Percentiles rank a stretch among this genome's conserved stretches.
These are phyloP conservation scores for Pythium folliculosum DNA, from an alignment of 352 stramenopile species.

Conservation along the genomic window DNA sequence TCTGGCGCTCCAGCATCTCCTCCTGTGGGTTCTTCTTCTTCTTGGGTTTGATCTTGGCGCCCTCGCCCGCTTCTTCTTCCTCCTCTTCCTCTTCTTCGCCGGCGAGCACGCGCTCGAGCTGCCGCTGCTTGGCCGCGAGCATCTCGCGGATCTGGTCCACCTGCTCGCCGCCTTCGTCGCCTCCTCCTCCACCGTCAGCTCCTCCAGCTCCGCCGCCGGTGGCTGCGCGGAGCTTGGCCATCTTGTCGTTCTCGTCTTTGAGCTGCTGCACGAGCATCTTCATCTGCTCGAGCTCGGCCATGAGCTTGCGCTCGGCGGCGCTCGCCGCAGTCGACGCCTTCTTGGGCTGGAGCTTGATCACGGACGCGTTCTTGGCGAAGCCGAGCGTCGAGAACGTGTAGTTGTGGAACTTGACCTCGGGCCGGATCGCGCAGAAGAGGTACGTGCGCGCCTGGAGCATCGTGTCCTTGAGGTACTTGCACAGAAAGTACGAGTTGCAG, in stretches of 20 bases:
- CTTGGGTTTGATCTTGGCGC: background rate
- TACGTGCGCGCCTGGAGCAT: constrained; percentile 94
- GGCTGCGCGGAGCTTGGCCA: constrained; percentile 55
- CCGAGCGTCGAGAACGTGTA: constrained; percentile 95
- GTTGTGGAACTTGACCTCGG: constrained; percentile 91
- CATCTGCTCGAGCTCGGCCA: constrained; percentile 94
- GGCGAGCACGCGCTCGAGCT: constrained; percentile 68
- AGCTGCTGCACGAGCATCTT: constrained; percentile 85
- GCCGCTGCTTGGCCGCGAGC: constrained; percentile 68
- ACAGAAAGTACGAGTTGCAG: constrained; percentile 95
- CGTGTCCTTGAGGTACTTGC: constrained; percentile 96
- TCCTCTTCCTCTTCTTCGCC: constrained; percentile 45
- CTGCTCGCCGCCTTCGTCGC: constrained; percentile 36
- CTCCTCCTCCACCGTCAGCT: constrained; percentile 26
- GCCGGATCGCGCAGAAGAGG: constrained; percentile 93
- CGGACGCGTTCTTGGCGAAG: constrained; percentile 94
- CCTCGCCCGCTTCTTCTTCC: constrained; percentile 24
- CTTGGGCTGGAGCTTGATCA: constrained; percentile 96
- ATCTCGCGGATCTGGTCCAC: constrained; percentile 69
- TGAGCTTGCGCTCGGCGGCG: constrained; percentile 91
- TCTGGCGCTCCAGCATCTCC: constrained; percentile 87
- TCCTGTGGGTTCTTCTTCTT: constrained; percentile 59
- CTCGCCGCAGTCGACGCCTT: constrained; percentile 90
- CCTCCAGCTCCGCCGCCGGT: constrained; percentile 29
- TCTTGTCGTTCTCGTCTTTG: constrained; percentile 82